Evolutionary conservation across 306 rosid species (phyloP), one percentile per base, ranked within the genome.

Genomic region (Parietaria judaica): DNA sequence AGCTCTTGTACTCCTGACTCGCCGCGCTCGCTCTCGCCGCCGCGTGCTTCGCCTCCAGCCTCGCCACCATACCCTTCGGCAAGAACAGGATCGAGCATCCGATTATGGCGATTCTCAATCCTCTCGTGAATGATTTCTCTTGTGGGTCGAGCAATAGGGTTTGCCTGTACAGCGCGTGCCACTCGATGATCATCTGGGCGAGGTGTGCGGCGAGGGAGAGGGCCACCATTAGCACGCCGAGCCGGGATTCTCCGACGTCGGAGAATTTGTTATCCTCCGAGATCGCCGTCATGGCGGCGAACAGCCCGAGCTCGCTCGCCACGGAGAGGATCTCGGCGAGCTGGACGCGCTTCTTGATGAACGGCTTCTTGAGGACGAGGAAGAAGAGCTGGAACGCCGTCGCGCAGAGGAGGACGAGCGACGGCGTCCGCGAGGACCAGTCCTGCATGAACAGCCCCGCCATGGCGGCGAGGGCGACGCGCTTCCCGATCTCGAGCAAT

Each of bases 341-440:
- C 75, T 91, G 98, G 79, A 91, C 92, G 54, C 68, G 87, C 72
- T 91, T 91, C 88, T 83, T 85, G 53, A 85, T 91, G 31, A 91
- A 91, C 5, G 98, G 98, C 80, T 91, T 91, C 83, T 91, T 83
- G 34, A 91, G 95, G 68, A 91, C 70, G 53, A 85, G 80, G 80
- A 87, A 88, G 83, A 85, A 88, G 50, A 91, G 89, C 78, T 81
- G 92, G 70, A 88, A 81, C 16, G 92, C 80, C 36, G 96, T 62
- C 34, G 85, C 65, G 43, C 83, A 80, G 38, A 91, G 66, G 54
- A 91, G 66, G 37, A 78, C 51, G 38, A 70, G 45, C 7, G 78
- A 61, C 3, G 92, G 95, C 14, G 72, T 76, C 63, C 60, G 78
- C 0, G 86, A 78, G 50, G 72, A 55, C 72, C 52, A 54, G 15